Base-by-base conservation (phyloP, 2,329 filamentous ascomycete species). In the Zasmidium cellare region DNA sequence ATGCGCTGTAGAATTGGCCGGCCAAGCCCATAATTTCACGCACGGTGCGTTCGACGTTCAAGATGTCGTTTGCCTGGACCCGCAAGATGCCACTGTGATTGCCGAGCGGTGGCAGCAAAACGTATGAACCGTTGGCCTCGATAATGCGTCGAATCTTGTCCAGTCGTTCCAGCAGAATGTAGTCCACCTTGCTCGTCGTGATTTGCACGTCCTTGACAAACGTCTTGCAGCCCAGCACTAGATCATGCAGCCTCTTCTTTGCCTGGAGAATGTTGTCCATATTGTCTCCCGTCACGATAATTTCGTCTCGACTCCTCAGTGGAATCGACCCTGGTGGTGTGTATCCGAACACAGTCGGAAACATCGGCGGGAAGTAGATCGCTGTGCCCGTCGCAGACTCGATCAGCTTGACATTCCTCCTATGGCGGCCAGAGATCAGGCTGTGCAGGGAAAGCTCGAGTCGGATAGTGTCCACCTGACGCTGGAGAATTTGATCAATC, bases 141-240 rank as follows among this genome's bases (percentile, higher is more conserved):
- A 97, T 93, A 64, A 99, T 96, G 80, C 96, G 97, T 70, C 92
- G 91, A 58, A 99, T 91, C 76, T 97, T 97, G 76, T 97, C 93
- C 68, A 97, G 82, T 23, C 94, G 89, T 67, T 90, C 90, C 35
- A 97, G 85, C 58, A 99, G 76, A 67, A 99, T 93, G 72, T 89
- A 96, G 75, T 99, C 94, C 62, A 97, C 91, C 79, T 99, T 99
- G 73, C 90, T 89, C 28, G 91, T 85, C 49, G 92, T 90, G 59
- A 99, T 89, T 64, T 89, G 86, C 46, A 96, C 91, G 72, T 97
- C 92, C 77, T 99, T 99, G 71, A 96, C 88, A 67, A 78, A 82
- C 31, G 79, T 84, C 70, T 94, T 91, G 46, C 91, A 90, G 24
- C 87, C 86, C 69, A 86, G 82, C 28, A 96, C 89, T 41, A 96